Base-by-base conservation (phyloP, 1,284 basidiomycete genomes). In the Austropuccinia psidii region DNA sequence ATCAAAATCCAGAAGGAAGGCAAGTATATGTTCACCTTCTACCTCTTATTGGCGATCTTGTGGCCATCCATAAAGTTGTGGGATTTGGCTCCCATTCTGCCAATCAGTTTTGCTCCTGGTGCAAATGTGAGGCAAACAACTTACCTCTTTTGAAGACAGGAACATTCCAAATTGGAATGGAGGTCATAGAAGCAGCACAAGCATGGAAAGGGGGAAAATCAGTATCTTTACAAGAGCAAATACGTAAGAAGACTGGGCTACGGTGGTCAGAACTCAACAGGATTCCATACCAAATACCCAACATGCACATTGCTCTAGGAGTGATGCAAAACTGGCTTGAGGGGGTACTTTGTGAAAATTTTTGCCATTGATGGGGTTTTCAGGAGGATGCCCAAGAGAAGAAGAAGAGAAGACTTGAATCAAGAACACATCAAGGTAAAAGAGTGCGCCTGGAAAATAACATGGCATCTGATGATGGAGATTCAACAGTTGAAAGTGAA, bases 301-400 rank as follows among this genome's bases (percentile, higher is more conserved):
- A 58, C 0, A 69, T 33, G 4, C 57, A 35, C 29, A 43, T 60
- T 35, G 50, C 29, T 2, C n/a, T 58, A 31, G 66, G 66, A 21
- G 49, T 66, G 17, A 50, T 66, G 35, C 64, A 66, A 24, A 66
- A 66, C 33, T 69, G 66, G 66, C 57, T 37, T 29, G 54, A 69
- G 27, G 66, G 66, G 2, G 66, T 69, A 0, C n/a, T 69, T 11
- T 31, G 47, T 8, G 52, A 69, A 21, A 50, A 69, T 17, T 58
- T 69, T 31, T 17, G 41, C 24, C 41, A 41, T 33, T 35, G 37
- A 8, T 69, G 66, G 66, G 50, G 24, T 27, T 58, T 35, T 33
- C 21, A 60, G n/a, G n/a, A n/a, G n/a, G n/a, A n/a, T n/a, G n/a
- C n/a, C n/a, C n/a, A n/a, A n/a, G n/a, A n/a, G n/a, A n/a, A n/a